Conservation (phyloP, 352 stramenopile genomes). For the Phytopythium montanum region DNA sequence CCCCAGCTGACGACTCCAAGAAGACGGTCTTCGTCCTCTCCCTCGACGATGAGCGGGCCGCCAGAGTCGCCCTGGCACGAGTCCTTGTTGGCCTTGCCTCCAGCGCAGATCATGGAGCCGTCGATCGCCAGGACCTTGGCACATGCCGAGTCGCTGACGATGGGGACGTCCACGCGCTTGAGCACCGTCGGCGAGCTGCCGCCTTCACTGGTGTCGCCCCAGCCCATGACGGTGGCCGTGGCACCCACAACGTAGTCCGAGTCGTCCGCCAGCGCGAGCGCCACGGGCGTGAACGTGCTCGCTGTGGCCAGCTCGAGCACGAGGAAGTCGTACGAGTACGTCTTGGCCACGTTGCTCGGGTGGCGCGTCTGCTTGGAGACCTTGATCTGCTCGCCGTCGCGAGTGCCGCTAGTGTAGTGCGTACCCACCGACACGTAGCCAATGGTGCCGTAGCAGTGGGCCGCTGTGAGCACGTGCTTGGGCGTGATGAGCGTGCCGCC, state of each 20-base stretch:
- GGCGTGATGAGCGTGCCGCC: conserved; percentile 61
- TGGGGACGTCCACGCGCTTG: conserved; percentile 33
- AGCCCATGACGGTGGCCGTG: conserved; percentile 42
- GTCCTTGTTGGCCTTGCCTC: conserved; percentile 36
- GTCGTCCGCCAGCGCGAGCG: conserved; percentile 23
- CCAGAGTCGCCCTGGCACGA: conserved; percentile 64
- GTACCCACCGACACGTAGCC: conserved; percentile 53
- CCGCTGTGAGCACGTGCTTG: conserved; percentile 57
- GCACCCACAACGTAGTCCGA: conserved; percentile 16
- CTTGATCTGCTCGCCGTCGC: conserved; percentile 43
- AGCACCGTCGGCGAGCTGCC: conserved; percentile 25
- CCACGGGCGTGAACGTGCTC: conserved; percentile 34
- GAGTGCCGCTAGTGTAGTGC: conserved; percentile 39
- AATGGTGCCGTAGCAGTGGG: conserved; percentile 48
- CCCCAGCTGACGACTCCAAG: conserved; percentile 62
- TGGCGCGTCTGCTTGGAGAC: conserved; percentile 45
- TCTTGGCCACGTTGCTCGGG: conserved; percentile 37
- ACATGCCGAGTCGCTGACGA: conserved; percentile 44
- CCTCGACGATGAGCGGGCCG: conserved; percentile 29
- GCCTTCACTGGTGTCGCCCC: conserved; percentile 21
- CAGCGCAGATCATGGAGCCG: conserved; percentile 57
- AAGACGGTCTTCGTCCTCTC: conserved; percentile 26
- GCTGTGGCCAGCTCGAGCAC: conserved; percentile 42
- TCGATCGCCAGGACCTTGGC: conserved; percentile 27
- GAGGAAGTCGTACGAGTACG: conserved; percentile 51